Evolutionary conservation across 83 land plant species (phyloP), one percentile per base, ranked within the genome.

Genomic region (Picea engelmannii): DNA sequence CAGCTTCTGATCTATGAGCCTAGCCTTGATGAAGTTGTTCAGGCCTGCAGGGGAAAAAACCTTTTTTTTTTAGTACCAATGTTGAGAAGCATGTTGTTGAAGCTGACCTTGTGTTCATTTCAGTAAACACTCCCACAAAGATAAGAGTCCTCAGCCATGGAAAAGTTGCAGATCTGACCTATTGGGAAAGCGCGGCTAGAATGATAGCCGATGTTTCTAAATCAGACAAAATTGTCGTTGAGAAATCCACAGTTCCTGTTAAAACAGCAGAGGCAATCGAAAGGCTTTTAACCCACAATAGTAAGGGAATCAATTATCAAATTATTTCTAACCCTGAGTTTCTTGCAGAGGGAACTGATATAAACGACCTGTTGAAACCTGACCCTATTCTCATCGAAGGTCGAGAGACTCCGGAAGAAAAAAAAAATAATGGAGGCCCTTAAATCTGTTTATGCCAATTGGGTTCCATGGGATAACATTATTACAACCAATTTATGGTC

Each of bases 401-500:
- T n/a, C 23, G 74, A 4, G 3, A 69, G 74, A 69, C 2, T 27
- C 74, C 74, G 15, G 31, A 69, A 69, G 74, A 27, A 27, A 27
- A 24, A 38, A 27, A 69, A 69, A 69, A 27, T 27, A 13, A 27
- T 69, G 23, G 75, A 85, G 68, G 89, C 89, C 20, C 76, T 92
- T 77, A 90, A 88, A 81, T 85, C 76, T 47, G 91, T 92, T 66
- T 92, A 92, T 82, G 91, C 95, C 11, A 87, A 87, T 15, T 92
- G 95, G 95, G 95, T 92, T 9, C 95, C 95, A 3, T 89, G 82
- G 65, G 95, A 92, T 47, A 74, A 91, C 35, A 92, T 92, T 38
- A 25, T 92, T 1, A 86, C 89, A 70, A 92, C 91, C 20, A 92
- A 92, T 73, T 85, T 92, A 11, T 69, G 74, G 74, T 69, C 74